Conservation (phyloP, 805 yeast genomes). For the Yamadazyma phyllophila region DNA sequence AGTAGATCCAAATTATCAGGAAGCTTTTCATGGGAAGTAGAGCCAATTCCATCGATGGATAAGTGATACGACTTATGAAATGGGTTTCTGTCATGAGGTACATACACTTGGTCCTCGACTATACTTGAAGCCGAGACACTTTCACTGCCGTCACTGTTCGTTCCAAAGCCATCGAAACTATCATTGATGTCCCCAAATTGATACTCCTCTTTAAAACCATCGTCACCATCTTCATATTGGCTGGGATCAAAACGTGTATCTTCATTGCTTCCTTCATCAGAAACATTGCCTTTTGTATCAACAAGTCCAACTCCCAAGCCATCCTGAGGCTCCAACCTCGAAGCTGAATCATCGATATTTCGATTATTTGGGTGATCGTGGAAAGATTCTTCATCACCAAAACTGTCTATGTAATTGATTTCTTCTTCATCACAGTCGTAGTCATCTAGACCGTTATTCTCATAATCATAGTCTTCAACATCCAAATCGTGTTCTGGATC, state of each 20-base stretch:
- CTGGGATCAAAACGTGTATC: background rate
- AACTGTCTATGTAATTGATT: slow-evolving; percentile 20
- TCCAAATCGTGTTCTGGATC: slow-evolving; percentile 32
- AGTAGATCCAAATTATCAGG: slow-evolving; percentile 19
- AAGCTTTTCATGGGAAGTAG: slow-evolving; percentile 9
- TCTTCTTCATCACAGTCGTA: slow-evolving; percentile 18
- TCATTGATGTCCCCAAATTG: no score
- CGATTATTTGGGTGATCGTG: no score
- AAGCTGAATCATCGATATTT: no score
- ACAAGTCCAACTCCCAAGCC: no score
- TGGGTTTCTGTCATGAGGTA: slow-evolving; percentile 11
- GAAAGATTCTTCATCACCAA: slow-evolving; percentile 14
- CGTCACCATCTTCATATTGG: slow-evolving; percentile 1
- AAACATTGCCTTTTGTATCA: no score
- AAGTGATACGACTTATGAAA: slow-evolving; percentile 28
- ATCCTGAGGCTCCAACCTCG: no score
- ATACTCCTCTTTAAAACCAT: background rate
- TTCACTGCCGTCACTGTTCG: background rate
- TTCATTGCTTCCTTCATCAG: slow-evolving; percentile 3
- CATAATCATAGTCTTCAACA: slow-evolving; percentile 41
- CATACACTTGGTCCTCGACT: slow-evolving; percentile 2
- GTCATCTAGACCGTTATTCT: slow-evolving; percentile 40
- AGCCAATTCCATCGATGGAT: slow-evolving; percentile 21
- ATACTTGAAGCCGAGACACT: background rate
- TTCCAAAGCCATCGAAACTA: background rate